A percentile compares a stretch with the other conserved stretches of the same genome.
Evolutionary conservation across 2,329 filamentous ascomycete species (phyloP).

Genomic region (Arthrobotrys sphaeroides): DNA sequence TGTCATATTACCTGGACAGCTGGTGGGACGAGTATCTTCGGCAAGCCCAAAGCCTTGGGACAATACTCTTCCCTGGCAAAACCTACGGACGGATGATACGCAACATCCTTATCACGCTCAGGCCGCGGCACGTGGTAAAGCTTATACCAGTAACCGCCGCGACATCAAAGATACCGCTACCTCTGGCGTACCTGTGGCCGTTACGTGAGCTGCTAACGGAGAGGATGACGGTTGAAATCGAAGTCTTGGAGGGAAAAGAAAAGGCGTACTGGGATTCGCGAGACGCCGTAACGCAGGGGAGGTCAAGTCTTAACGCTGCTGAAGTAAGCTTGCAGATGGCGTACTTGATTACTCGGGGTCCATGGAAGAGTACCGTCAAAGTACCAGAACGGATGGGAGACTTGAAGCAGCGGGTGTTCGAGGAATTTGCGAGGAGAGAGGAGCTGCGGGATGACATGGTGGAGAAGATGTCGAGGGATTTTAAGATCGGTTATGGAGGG

Average conservation of each 20-base stretch:
- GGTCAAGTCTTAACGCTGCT: neutral
- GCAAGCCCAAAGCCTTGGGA: neutral
- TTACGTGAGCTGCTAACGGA: neutral
- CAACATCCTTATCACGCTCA: neutral
- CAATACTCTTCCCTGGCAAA: neutral
- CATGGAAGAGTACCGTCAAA: neutral
- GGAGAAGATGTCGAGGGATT: neutral
- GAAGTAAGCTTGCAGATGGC: neutral
- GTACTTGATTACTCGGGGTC: neutral
- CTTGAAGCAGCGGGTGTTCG: neutral
- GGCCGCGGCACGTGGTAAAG: too few relatives aligned
- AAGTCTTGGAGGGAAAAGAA: too few relatives aligned
- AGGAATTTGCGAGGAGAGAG: neutral
- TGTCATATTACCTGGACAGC: too few relatives aligned
- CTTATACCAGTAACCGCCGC: neutral
- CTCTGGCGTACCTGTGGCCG: neutral
- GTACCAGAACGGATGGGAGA: neutral
- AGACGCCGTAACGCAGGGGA: neutral
- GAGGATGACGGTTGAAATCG: neutral
- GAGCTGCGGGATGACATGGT: neutral
- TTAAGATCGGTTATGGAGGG: neutral
- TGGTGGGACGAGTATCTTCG: too few relatives aligned
- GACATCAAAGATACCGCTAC: neutral
- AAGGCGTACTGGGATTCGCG: too few relatives aligned
- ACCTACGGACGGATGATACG: neutral